Percentiles rank a stretch among this genome's conserved stretches.
phyloP scores from a whole-genome alignment of 2,329 filamentous ascomycete genomes.

The Trichoderma arundinaceum region DNA sequence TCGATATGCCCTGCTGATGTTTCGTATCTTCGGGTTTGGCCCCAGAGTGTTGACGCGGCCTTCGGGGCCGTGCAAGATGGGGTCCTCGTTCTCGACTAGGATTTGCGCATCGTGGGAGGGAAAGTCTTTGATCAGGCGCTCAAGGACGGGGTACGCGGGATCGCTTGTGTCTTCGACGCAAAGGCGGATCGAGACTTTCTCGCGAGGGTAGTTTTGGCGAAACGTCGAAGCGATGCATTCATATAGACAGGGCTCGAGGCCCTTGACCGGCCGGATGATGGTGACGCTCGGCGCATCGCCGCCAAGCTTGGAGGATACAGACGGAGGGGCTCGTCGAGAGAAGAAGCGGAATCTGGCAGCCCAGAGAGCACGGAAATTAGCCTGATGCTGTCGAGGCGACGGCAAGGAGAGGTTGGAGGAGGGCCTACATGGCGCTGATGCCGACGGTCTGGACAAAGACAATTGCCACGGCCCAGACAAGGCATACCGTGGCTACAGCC shows the following conservation, averaged over 20 bases:
- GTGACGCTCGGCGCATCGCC: conserved; percentile 77
- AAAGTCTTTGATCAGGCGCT: conserved; percentile 74
- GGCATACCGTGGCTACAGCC: conserved; percentile 53
- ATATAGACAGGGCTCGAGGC: conserved; percentile 86
- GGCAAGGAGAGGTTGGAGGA: background rate
- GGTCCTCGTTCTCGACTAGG: conserved; percentile 82
- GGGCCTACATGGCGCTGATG: conserved; percentile 59
- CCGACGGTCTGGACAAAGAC: conserved; percentile 62
- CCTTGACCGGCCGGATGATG: conserved; percentile 90
- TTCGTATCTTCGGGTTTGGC: conserved; percentile 97
- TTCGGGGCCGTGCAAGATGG: conserved; percentile 62
- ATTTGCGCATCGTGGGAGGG: conserved; percentile 72
- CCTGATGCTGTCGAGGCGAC: background rate
- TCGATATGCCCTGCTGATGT: conserved; percentile 90
- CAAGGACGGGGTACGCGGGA: conserved; percentile 75
- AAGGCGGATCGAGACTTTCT: conserved; percentile 79
- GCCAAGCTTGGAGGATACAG: conserved; percentile 58
- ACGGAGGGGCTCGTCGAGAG: conserved; percentile 54
- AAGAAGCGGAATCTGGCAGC: conserved; percentile 57
- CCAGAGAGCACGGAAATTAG: conserved; percentile 28
- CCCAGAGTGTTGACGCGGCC: conserved; percentile 68
- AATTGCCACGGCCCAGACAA: conserved; percentile 60
- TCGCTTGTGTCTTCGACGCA: conserved; percentile 79
- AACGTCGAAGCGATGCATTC: conserved; percentile 90
- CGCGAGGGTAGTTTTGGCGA: conserved; percentile 76